Conservation (phyloP, 805 yeast genomes). For the Metschnikowia noctiluminum region DNA sequence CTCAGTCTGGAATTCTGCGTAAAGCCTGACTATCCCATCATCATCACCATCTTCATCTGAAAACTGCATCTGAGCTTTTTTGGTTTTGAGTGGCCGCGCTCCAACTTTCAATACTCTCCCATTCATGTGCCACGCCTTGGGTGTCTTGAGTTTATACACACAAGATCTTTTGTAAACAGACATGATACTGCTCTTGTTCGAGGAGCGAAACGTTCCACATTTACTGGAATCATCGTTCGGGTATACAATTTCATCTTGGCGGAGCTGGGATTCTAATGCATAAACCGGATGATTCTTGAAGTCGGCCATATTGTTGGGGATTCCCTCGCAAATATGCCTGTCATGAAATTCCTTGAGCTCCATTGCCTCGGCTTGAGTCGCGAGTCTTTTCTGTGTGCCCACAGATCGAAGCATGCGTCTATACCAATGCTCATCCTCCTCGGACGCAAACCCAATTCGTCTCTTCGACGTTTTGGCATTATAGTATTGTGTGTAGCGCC, state of each 20-base stretch:
- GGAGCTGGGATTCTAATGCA: slow-evolving; percentile 72
- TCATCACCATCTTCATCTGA: slow-evolving; percentile 51
- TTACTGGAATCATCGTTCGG: slow-evolving; percentile 52
- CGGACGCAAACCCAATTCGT: slow-evolving; percentile 57
- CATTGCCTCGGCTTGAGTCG: slow-evolving; percentile 41
- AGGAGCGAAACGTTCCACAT: slow-evolving; percentile 67
- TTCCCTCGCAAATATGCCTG: slow-evolving; percentile 71
- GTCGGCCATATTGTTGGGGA: slow-evolving; percentile 81
- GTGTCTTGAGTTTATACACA: slow-evolving; percentile 62
- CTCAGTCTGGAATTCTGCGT: slow-evolving; percentile 77
- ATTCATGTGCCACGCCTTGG: slow-evolving; percentile 80
- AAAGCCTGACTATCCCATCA: slow-evolving; percentile 50
- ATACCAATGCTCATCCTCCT: slow-evolving; percentile 62
- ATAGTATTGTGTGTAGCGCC: slow-evolving; percentile 69
- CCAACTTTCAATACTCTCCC: slow-evolving; percentile 78
- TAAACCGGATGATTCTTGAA: slow-evolving; percentile 85
- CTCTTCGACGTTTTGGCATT: slow-evolving; percentile 75
- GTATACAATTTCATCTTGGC: slow-evolving; percentile 65
- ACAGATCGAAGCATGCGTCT: slow-evolving; percentile 38
- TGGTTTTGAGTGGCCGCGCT: slow-evolving; percentile 53
- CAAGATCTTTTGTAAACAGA: slow-evolving; percentile 68
- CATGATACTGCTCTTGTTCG: slow-evolving; percentile 27
- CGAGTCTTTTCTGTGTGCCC: slow-evolving; percentile 20
- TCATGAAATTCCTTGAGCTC: slow-evolving; percentile 62
- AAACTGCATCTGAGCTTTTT: slow-evolving; percentile 5